Percentiles rank a stretch among this genome's conserved stretches.
phyloP scores from a whole-genome alignment of 2,329 filamentous ascomycete genomes.

The Cladosporium sp. region DNA sequence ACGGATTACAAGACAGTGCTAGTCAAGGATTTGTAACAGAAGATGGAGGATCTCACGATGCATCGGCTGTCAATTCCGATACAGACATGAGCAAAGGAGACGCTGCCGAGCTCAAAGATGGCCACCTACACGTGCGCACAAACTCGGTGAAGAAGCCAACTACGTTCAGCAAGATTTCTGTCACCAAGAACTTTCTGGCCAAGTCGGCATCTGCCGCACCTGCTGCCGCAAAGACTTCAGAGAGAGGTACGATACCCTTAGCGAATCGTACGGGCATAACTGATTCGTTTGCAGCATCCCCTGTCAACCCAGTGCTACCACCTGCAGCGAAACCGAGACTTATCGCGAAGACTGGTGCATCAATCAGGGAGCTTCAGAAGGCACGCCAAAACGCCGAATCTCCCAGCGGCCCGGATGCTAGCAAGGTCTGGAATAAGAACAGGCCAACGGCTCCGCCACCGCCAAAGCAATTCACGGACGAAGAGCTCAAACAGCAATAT shows the following conservation, averaged over 20 bases:
- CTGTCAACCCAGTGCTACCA: conserved; percentile 46
- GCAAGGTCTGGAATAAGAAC: conserved; percentile 85
- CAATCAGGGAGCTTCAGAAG: conserved; percentile 40
- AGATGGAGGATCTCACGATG: conserved; percentile 56
- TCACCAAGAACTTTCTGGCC: conserved; percentile 80
- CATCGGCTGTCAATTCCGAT: conserved; percentile 69
- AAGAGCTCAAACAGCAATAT: conserved; percentile 77
- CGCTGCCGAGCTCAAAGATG: conserved; percentile 49
- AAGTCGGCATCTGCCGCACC: conserved; percentile 58
- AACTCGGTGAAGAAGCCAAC: conserved; percentile 65
- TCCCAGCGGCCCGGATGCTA: conserved; percentile 58
- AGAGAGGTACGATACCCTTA: conserved; percentile 15
- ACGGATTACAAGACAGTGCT: conserved; percentile 19
- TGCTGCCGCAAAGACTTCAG: conserved; percentile 22
- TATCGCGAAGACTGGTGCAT: conserved; percentile 67
- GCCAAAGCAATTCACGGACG: conserved; percentile 77
- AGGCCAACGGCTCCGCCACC: conserved; percentile 64
- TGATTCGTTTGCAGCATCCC: conserved; percentile 16
- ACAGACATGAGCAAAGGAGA: conserved; percentile 64
- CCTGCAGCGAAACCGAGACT: conserved; percentile 56
- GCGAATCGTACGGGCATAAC: conserved; percentile 6
- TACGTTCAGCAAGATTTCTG: conserved; percentile 78
- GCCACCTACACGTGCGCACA: conserved; percentile 53
- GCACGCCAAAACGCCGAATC: conserved; percentile 31
- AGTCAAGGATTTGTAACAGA: conserved; percentile 38